Percentiles rank a stretch among this genome's conserved stretches.
Conservation (phyloP, 495 filamentous ascomycete species). For the Talaromyces trachyspermus region DNA sequence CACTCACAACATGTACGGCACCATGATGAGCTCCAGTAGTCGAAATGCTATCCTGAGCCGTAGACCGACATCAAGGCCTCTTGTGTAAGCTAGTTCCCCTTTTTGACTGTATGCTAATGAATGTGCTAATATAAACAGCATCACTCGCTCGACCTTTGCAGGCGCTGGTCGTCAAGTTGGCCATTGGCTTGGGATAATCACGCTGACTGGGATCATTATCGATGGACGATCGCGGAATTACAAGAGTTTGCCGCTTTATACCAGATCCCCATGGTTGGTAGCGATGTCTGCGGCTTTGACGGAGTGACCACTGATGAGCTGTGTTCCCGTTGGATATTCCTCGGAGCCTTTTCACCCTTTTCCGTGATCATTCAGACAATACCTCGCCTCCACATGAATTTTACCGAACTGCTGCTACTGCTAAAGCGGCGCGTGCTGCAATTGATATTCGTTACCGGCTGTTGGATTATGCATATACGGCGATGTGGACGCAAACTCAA, state of each 20-base stretch:
- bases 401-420: conserved; percentile 63
- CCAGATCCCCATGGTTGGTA: conserved; percentile 80
- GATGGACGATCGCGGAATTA: conserved; percentile 57
- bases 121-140: conserved; percentile 20
- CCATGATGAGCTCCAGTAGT: conserved; percentile 71
- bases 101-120: neutral
- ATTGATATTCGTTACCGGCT: conserved; percentile 71
- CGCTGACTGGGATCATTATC: conserved; percentile 66
- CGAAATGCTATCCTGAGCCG: conserved; percentile 61
- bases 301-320: conserved; percentile 67
- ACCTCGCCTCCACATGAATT: conserved; percentile 60
- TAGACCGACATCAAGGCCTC: conserved; percentile 57
- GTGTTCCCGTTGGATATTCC: conserved; percentile 76
- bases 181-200: conserved; percentile 88
- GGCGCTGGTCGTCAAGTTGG: conserved; percentile 72
- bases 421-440: conserved; percentile 58
- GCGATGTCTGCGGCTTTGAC: conserved; percentile 75
- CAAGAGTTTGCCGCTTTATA: conserved; percentile 72
- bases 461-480: conserved; percentile 79
- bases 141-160: conserved; percentile 78
- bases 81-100: conserved; percentile 34
- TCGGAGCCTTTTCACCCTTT: conserved; percentile 80
- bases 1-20: conserved; percentile 80
- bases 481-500: conserved; percentile 54
- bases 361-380: conserved; percentile 64